Conservation (phyloP, 768 basidiomycete genomes). For the Chalciporus chontae region DNA sequence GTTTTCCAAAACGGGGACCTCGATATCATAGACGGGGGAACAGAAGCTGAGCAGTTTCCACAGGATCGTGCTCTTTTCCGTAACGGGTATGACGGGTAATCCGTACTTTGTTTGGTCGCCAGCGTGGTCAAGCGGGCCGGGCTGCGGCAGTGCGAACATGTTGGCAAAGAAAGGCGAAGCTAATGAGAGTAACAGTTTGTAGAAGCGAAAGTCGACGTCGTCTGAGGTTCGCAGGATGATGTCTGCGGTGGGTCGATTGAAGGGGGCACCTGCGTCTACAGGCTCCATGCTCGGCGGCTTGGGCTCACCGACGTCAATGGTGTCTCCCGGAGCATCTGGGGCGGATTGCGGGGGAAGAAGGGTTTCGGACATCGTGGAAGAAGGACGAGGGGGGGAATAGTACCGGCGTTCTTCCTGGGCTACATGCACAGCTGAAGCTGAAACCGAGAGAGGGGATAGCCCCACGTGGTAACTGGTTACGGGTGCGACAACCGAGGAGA, state of each 20-base stretch:
- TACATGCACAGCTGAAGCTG: conserved; percentile 12
- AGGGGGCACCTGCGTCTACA: conserved; percentile 37
- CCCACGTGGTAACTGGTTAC: conserved; percentile 4
- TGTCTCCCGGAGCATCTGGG: conserved; percentile 3
- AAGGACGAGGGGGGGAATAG: neutral
- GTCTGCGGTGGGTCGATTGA: conserved; percentile 48
- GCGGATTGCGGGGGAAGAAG: conserved; percentile 4
- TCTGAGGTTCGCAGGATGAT: conserved; percentile 56
- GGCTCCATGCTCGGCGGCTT: conserved; percentile 9
- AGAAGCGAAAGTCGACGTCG: conserved; percentile 47
- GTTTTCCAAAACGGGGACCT: conserved; percentile 32
- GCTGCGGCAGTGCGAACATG: conserved; percentile 52
- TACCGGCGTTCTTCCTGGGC: neutral
- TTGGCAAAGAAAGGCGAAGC: conserved; percentile 57
- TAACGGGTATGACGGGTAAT: conserved; percentile 43
- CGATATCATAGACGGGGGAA: conserved; percentile 43
- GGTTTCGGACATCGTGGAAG: conserved; percentile 14
- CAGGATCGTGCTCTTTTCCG: conserved; percentile 43
- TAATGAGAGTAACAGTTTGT: conserved; percentile 50
- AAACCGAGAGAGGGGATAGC: conserved; percentile 2
- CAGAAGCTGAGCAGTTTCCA: conserved; percentile 43
- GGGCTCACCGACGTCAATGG: neutral
- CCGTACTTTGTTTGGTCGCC: conserved; percentile 32
- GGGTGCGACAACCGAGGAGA: neutral
- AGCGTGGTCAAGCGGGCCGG: conserved; percentile 26